Evolutionary conservation across 306 rosid genomes (phyloP), one percentile per base, ranked within the genome.

Genomic region (Sophora flavescens): DNA sequence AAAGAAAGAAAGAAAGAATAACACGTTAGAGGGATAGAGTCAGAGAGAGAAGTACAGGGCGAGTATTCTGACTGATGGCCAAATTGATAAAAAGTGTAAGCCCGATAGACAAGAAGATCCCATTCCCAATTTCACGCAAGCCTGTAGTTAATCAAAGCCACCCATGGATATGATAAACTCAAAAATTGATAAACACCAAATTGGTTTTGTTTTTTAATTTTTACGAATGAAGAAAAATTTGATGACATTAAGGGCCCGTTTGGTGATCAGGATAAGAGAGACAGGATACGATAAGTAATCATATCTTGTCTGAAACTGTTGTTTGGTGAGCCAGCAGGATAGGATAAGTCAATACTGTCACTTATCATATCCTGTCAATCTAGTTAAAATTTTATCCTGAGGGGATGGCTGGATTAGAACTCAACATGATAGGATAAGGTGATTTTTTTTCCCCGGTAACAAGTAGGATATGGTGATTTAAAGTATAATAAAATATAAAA

Each of bases 121-220:
- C 87, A 33, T 76, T 72, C 1, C 97, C 96, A 13, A 92, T 88
- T 50, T 91, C 85, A 42, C 97, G 90, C 38, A 91, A 66, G 0
- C 96, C 96, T 85, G 76, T 30, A 0, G 8, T 50, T 32, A 4
- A n/a, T 1, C 10, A 48, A 3, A 63, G 2, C 22, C 17, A 70
- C 18, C 22, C 11, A 61, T 14, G 6, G 5, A 60, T n/a, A 14
- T 60, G 11, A 47, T 32, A n/a, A n/a, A 60, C 18, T 60, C 5
- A 2, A n/a, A 14, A 61, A 61, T 0, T 14, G 4, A 44, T 13
- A 6, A 17, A 8, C 61, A 17, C 32, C 6, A 54, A 53, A 33
- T 3, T 30, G 17, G 4, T 30, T 59, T 32, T 58, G 1, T 35
- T 36, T 15, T 30, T 52, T 52, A 6, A 15, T 51, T 51, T 62